Evolutionary conservation across 1,284 basidiomycete genomes (phyloP), one percentile per base, ranked within the genome.

Genomic region (Moesziomyces globuligerus): DNA sequence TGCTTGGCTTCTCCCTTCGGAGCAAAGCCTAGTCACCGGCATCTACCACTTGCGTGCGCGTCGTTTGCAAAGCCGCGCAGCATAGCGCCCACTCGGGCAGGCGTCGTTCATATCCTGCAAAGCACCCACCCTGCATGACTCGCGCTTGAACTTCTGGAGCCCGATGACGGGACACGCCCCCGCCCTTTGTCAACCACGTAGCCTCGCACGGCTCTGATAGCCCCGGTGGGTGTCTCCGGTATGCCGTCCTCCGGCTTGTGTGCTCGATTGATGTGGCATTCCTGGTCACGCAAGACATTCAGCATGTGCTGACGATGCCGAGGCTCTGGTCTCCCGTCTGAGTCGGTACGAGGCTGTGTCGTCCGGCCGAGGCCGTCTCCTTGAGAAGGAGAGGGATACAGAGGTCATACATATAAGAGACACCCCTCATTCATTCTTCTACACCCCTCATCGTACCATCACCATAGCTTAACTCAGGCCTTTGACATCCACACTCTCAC

Each of bases 101-200:
- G 32, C 1, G 7, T 6, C 32, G 32, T 4, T 34, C 32, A 34
- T n/a, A 34, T 34, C 13, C 11, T 13, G 7, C 29, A 29, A 29
- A 13, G 11, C 23, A 8, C 18, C 37, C 24, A 23, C 39, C 37
- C 36, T 38, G 13, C 9, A n/a, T 29, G 26, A 28, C 51, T 67
- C 64, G 64, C 52, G 64, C 64, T 67, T 60, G 64, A 18, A 26
- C 26, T 18, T 52, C 56, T 60, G 36, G 56, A 59, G 64, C 64
- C 64, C 64, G 52, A 60, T 48, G 52, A 52, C 43, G 44, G 46
- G 28, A 55, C 42, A 21, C 3, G 3, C 39, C 5, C 20, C n/a
- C n/a, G n/a, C n/a, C n/a, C 26, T 6, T 28, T 28, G 10, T 10
- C 6, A 28, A 5, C 26, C 6, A 6, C 26, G 26, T 28, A 28